Evolutionary conservation across 2,329 filamentous ascomycete species (phyloP).

Genomic region (Paraconiothyrium brasiliense): DNA sequence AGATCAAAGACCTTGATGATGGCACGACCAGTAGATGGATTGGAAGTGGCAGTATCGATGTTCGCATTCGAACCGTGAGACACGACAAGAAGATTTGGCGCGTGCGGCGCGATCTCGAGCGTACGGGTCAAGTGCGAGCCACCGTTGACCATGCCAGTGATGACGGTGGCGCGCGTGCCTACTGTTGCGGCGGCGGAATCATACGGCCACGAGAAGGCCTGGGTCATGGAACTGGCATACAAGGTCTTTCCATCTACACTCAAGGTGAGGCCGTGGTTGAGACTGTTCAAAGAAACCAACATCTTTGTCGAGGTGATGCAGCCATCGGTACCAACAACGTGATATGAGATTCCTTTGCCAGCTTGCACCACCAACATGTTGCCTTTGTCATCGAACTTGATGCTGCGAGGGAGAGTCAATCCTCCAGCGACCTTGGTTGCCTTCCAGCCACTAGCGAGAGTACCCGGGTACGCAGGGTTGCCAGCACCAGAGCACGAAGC

Average conservation of each 20-base stretch:
- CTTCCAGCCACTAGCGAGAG: slow-evolving; percentile 44
- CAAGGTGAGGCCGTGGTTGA: slow-evolving; percentile 63
- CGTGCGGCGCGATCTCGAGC: slow-evolving; percentile 66
- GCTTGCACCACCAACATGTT: slow-evolving; percentile 48
- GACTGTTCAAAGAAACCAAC: slow-evolving; percentile 41
- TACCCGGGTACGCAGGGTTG: slow-evolving; percentile 32
- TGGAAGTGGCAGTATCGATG: slow-evolving; percentile 63
- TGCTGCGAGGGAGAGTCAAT: slow-evolving; percentile 42
- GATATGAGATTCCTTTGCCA: slow-evolving; percentile 46
- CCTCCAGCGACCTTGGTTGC: slow-evolving; percentile 44
- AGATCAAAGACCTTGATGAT: slow-evolving; percentile 72
- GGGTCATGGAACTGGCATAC: slow-evolving; percentile 64
- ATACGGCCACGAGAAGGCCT: slow-evolving; percentile 72
- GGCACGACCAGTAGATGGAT: slow-evolving; percentile 65
- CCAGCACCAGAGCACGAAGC: slow-evolving; percentile 42
- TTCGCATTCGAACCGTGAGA: slow-evolving; percentile 72
- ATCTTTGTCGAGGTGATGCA: slow-evolving; percentile 44
- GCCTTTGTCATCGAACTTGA: slow-evolving; percentile 42
- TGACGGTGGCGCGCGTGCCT: slow-evolving; percentile 62
- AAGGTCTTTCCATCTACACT: slow-evolving; percentile 58
- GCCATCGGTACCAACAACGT: slow-evolving; percentile 38
- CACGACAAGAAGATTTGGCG: slow-evolving; percentile 68
- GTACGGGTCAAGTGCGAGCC: slow-evolving; percentile 72
- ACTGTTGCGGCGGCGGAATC: slow-evolving; percentile 60
- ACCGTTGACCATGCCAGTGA: slow-evolving; percentile 65